Evolutionary conservation across 2,329 filamentous ascomycete genomes (phyloP).

Genomic region (Neofusicoccum umdonicola): DNA sequence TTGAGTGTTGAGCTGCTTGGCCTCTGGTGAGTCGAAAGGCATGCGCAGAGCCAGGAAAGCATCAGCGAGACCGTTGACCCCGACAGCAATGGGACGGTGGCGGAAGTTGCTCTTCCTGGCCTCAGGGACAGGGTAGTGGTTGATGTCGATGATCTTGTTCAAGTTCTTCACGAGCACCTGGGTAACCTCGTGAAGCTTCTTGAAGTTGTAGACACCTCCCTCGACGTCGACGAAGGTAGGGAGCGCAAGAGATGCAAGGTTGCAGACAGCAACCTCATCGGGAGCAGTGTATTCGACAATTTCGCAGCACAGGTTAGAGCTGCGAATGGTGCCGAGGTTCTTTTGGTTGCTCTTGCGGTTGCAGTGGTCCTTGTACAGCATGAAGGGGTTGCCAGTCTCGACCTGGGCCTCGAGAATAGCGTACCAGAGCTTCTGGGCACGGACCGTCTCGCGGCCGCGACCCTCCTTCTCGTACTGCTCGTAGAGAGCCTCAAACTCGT

Average conservation of each 20-base stretch:
- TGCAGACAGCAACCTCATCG: conserved; percentile 98
- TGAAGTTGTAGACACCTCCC: conserved; percentile 85
- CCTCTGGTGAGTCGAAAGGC: conserved; percentile 95
- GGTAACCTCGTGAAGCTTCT: conserved; percentile 92
- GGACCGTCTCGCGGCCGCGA: conserved; percentile 83
- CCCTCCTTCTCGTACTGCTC: conserved; percentile 87
- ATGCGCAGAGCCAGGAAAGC: conserved; percentile 95
- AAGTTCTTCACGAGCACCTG: conserved; percentile 92
- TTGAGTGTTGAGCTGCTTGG: conserved; percentile 90
- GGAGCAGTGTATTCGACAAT: conserved; percentile 97
- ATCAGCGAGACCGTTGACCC: conserved; percentile 96
- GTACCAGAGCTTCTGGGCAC: conserved; percentile 99
- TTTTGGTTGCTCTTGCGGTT: conserved; percentile 99
- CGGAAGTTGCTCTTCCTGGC: conserved; percentile 96
- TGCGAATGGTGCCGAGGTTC: conserved; percentile 97
- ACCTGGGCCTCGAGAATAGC: conserved; percentile 97
- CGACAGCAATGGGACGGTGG: conserved; percentile 91
- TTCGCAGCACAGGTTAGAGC: conserved; percentile 98
- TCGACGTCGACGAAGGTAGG: conserved; percentile 87
- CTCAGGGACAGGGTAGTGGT: conserved; percentile 96
- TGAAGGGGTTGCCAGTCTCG: conserved; percentile 98
- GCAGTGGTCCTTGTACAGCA: conserved; percentile 98
- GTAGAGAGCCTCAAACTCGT: conserved; percentile 94
- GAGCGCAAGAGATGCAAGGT: conserved; percentile 89
- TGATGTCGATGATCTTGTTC: conserved; percentile 98